These are phyloP conservation scores for Knoxdaviesia capensis DNA, from an alignment of 2,329 filamentous ascomycete species.

Conservation along the genomic window DNA sequence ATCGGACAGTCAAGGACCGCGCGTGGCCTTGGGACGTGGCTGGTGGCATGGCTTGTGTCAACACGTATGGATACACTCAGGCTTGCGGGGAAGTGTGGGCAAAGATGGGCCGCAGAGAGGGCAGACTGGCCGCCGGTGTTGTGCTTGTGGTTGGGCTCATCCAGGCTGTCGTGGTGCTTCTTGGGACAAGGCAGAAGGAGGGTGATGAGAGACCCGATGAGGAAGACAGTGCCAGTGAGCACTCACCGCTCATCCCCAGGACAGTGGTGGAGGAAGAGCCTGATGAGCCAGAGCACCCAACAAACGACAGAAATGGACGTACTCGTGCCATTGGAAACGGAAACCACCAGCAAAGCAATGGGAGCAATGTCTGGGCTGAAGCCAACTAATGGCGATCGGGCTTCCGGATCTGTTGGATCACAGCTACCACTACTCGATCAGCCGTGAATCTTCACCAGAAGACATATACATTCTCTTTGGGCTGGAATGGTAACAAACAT, in stretches of 20 bases:
- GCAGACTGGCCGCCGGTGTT: slow-evolving; percentile 33
- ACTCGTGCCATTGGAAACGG: too few relatives aligned
- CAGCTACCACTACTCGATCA: too few relatives aligned
- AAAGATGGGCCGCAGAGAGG: slow-evolving; percentile 27
- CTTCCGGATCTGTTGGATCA: too few relatives aligned
- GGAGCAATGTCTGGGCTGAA: too few relatives aligned
- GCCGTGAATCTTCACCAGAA: too few relatives aligned
- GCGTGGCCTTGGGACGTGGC: slow-evolving; percentile 36
- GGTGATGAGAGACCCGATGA: not conserved
- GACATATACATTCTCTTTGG: too few relatives aligned
- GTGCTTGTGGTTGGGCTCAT: slow-evolving; percentile 30
- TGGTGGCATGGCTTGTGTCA: slow-evolving; percentile 18
- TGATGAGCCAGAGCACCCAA: not conserved
- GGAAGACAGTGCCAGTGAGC: not conserved
- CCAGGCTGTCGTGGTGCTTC: slow-evolving; percentile 17
- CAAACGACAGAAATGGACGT: too few relatives aligned
- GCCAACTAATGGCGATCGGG: too few relatives aligned
- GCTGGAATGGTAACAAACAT: too few relatives aligned
- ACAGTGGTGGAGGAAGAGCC: not conserved
- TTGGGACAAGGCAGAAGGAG: not conserved
- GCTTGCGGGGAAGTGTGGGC: slow-evolving; percentile 36
- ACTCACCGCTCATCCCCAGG: not conserved
- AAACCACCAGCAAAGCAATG: too few relatives aligned
- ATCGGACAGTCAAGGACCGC: slow-evolving; percentile 34
- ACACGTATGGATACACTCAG: slow-evolving; percentile 21